phyloP scores from a whole-genome alignment of 371 early-diverging fungal species.

The Actinomortierella ambigua region DNA sequence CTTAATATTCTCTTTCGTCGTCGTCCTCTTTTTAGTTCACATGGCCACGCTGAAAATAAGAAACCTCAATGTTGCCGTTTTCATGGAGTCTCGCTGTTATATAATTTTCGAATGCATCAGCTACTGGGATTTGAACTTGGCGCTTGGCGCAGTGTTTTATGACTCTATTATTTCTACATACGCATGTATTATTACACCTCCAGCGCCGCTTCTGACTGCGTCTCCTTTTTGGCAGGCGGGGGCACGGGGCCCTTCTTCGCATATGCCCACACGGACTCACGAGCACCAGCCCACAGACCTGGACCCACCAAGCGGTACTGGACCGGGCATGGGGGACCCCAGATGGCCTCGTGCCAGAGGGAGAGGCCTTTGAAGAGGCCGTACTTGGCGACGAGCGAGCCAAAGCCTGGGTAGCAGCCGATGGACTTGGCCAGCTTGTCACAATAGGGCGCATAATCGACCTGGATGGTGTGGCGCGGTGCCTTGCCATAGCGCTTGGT shows the following conservation, averaged over 20 bases:
- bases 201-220: too few relatives aligned
- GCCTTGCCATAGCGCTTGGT: conserved; percentile 24
- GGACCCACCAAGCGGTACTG: conserved; percentile 52
- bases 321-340: conserved; percentile 48
- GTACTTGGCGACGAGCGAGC: conserved; percentile 26
- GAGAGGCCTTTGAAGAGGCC: conserved; percentile 23
- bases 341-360: conserved; percentile 41
- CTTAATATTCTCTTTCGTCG: neutral
- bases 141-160: too few relatives aligned
- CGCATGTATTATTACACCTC: too few relatives aligned
- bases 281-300: conserved; percentile 50
- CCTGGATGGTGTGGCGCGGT: conserved; percentile 52
- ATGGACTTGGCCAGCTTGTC: conserved; percentile 47
- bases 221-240: too few relatives aligned
- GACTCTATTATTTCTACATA: too few relatives aligned
- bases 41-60: too few relatives aligned
- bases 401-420: conserved; percentile 49
- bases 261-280: conserved; percentile 27
- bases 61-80: too few relatives aligned
- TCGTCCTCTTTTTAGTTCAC: too few relatives aligned
- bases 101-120: too few relatives aligned
- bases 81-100: too few relatives aligned
- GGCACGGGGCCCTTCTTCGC: conserved; percentile 6
- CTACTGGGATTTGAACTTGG: too few relatives aligned
- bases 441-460: conserved; percentile 47